Percentiles rank a stretch among this genome's conserved stretches.
These are phyloP conservation scores for Trichophyton verrucosum DNA, from an alignment of 2,329 filamentous ascomycete species.

Conservation along the genomic window DNA sequence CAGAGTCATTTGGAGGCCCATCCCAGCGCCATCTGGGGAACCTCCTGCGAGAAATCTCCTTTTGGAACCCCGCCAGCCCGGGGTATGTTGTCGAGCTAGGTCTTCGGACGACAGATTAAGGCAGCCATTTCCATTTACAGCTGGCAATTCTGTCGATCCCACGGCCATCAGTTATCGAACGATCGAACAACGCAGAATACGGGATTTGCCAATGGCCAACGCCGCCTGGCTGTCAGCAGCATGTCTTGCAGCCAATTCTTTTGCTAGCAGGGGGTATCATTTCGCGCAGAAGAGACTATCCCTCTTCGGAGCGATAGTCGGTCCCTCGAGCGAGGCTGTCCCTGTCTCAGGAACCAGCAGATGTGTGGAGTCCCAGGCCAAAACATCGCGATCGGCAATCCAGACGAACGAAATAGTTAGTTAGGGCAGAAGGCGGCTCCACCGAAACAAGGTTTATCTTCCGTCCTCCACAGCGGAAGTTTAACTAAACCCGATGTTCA, in stretches of 20 bases:
- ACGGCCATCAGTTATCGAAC: neutral
- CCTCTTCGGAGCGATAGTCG: neutral
- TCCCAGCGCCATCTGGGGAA: no score
- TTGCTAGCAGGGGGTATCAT: neutral
- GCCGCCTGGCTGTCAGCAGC: neutral
- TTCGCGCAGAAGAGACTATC: neutral
- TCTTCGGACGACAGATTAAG: neutral
- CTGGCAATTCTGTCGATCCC: no score
- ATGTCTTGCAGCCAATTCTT: neutral
- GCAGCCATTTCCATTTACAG: neutral
- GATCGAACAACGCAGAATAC: neutral
- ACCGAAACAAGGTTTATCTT: neutral
- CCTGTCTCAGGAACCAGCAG: neutral
- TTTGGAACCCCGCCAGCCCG: no score
- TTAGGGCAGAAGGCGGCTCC: neutral
- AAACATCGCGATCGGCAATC: neutral
- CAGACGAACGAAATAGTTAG: neutral
- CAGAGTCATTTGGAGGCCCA: no score
- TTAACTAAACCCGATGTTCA: neutral
- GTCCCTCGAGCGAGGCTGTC: neutral
- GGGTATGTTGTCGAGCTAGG: neutral
- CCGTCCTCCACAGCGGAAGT: neutral
- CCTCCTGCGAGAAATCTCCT: no score
- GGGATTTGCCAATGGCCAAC: neutral
- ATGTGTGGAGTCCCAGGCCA: neutral